Evolutionary conservation across 2,329 filamentous ascomycete species (phyloP).

Genomic region (Salinomyces thailandicus): DNA sequence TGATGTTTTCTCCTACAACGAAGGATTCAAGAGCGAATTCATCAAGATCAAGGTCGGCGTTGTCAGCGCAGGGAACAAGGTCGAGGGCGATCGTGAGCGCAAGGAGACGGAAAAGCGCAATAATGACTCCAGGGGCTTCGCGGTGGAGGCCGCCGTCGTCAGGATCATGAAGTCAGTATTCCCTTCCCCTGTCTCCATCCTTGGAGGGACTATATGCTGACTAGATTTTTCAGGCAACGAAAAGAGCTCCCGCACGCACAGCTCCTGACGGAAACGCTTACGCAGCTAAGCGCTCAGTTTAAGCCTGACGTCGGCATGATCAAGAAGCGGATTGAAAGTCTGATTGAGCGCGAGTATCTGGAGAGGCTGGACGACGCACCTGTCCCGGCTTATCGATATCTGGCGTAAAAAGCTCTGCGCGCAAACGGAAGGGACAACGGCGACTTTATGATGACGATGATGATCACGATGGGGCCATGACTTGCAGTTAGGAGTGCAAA

Average conservation of each 20-base stretch:
- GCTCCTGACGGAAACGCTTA: conserved; percentile 60
- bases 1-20: conserved; percentile 75
- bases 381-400: conserved; percentile 56
- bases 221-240: conserved; percentile 49
- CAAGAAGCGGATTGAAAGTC: conserved; percentile 69
- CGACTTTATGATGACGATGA: too few species aligned
- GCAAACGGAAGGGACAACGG: too few species aligned
- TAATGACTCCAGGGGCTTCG: conserved; percentile 57
- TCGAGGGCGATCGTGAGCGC: conserved; percentile 60
- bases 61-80: conserved; percentile 68
- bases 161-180: conserved; percentile 74
- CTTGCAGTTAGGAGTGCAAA: too few species aligned
- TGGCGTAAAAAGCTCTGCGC: conserved; percentile 51
- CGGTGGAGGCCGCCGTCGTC: conserved; percentile 67
- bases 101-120: conserved; percentile 67
- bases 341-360: conserved; percentile 68
- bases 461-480: too few species aligned
- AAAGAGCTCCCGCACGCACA: conserved; percentile 60
- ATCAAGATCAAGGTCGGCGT: conserved; percentile 84
- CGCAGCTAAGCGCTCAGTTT: conserved; percentile 59
- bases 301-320: conserved; percentile 66
- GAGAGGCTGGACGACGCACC: conserved; percentile 60
- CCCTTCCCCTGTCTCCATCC: neutral
- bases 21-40: conserved; percentile 68
- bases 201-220: neutral